These are phyloP conservation scores for Colletotrichum spinosum DNA, from an alignment of 2,329 filamentous ascomycete species.

Conservation along the genomic window DNA sequence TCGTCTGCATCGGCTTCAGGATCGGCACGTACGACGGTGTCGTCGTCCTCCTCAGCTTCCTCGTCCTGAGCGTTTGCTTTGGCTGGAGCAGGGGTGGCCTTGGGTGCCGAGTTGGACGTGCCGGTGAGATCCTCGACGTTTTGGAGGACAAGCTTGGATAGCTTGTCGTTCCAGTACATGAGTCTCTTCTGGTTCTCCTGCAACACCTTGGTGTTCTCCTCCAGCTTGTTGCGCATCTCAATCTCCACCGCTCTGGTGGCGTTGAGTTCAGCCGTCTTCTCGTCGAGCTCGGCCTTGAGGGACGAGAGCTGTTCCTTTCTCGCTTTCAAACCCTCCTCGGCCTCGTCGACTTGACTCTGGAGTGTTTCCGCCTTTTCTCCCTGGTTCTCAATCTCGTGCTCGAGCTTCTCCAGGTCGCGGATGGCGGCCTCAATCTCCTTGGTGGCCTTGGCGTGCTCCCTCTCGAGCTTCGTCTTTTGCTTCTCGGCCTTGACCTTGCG, in stretches of 20 bases:
- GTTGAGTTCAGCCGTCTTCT: constrained; percentile 87
- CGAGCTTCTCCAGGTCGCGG: constrained; percentile 80
- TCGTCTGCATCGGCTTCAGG: constrained; percentile 22
- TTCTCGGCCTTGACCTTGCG: constrained; percentile 94
- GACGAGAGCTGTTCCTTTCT: constrained; percentile 85
- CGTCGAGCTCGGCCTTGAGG: constrained; percentile 87
- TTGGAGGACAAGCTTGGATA: constrained; percentile 84
- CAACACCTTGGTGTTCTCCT: constrained; percentile 93
- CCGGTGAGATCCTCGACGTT: constrained; percentile 78
- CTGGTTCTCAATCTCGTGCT: constrained; percentile 83
- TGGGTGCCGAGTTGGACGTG: constrained; percentile 44
- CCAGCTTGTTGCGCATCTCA: constrained; percentile 98
- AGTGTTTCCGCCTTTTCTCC: constrained; percentile 79
- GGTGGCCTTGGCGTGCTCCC: constrained; percentile 81
- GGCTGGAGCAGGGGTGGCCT: constrained; percentile 30
- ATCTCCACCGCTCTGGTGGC: constrained; percentile 91
- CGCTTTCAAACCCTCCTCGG: constrained; percentile 79
- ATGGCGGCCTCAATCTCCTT: constrained; percentile 81
- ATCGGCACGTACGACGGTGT: constrained; percentile 13
- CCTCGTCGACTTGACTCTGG: constrained; percentile 80
- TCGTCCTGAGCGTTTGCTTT: constrained; percentile 39
- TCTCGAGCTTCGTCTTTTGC: constrained; percentile 86
- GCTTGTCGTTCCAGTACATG: constrained; percentile 90
- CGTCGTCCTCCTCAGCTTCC: constrained; percentile 42
- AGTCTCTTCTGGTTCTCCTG: constrained; percentile 86